These are phyloP conservation scores for Entomortierella chlamydospora DNA, from an alignment of 192 early-diverging fungal genomes.

Conservation along the genomic window DNA sequence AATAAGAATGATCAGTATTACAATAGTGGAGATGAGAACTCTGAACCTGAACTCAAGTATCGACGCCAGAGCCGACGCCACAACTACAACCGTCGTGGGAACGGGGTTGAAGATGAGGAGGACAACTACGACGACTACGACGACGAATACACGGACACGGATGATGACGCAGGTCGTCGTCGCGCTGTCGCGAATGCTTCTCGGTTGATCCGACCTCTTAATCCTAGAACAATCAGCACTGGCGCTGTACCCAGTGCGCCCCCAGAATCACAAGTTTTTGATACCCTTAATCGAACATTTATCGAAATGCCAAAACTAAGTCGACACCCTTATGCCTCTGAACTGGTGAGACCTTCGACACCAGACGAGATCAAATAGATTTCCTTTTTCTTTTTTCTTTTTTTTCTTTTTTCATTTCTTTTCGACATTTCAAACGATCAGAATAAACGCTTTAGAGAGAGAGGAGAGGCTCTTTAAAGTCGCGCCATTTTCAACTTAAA, in stretches of 20 bases:
- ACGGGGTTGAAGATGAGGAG: not conserved
- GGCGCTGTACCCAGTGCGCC: constrained; percentile 32
- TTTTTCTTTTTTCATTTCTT: no score
- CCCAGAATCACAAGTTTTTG: constrained; percentile 37
- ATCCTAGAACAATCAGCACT: constrained; percentile 6
- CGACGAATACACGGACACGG: not conserved
- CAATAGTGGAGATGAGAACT: not conserved
- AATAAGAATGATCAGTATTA: not conserved
- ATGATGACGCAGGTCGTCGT: not conserved
- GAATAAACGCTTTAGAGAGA: no score
- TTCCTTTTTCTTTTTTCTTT: no score
- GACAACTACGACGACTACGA: not conserved
- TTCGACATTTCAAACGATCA: no score
- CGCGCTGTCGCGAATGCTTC: not conserved
- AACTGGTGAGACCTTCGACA: constrained; percentile 12
- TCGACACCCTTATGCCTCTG: constrained; percentile 39
- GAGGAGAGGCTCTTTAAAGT: no score
- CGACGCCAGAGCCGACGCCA: not conserved
- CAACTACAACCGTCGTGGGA: not conserved
- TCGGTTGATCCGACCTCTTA: constrained; percentile 11
- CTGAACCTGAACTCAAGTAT: not conserved
- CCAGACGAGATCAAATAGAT: constrained; percentile 18
- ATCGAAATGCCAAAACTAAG: constrained; percentile 36
- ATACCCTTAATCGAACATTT: constrained; percentile 4
- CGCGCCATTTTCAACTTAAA: no score